These are phyloP conservation scores for Candida andamanensis DNA, from an alignment of 805 yeast genomes.

Conservation along the genomic window DNA sequence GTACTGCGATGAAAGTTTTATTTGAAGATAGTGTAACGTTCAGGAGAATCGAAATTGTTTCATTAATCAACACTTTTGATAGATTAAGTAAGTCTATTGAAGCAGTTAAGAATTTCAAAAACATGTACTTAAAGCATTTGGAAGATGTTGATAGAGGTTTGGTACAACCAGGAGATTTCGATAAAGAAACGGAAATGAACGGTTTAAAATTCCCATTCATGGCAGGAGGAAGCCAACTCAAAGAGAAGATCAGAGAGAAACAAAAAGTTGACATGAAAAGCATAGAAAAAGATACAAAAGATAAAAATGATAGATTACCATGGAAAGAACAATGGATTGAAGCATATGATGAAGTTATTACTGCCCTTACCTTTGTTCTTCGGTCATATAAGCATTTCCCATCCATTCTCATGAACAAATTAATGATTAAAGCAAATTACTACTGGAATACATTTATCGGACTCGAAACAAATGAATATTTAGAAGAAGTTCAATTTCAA, in stretches of 20 bases:
- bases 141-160: slow-evolving; percentile 36
- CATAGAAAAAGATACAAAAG: slow-evolving; percentile 2
- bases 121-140: slow-evolving; percentile 41
- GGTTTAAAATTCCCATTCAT: slow-evolving; percentile 39
- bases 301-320: background rate
- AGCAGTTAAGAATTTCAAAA: slow-evolving; percentile 68
- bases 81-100: slow-evolving; percentile 80
- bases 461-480: slow-evolving; percentile 10
- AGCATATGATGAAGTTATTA: slow-evolving; percentile 49
- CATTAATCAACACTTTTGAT: slow-evolving; percentile 88
- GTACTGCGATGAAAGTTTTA: slow-evolving; percentile 86
- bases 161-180: slow-evolving; percentile 38
- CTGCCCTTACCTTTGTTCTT: slow-evolving; percentile 61
- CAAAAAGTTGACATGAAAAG: slow-evolving; percentile 7
- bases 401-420: slow-evolving; percentile 46
- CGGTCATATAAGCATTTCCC: slow-evolving; percentile 71
- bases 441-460: slow-evolving; percentile 79
- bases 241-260: slow-evolving; percentile 8
- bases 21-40: slow-evolving; percentile 69
- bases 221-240: slow-evolving; percentile 6
- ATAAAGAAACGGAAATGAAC: slow-evolving; percentile 19
- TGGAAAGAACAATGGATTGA: slow-evolving; percentile 36
- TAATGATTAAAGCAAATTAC: slow-evolving; percentile 44
- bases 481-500: slow-evolving; percentile 12
- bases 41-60: slow-evolving; percentile 80